Evolutionary conservation across 1,139 yeast species (phyloP), one percentile per base, ranked within the genome.

Genomic region (Magnusiomyces sp.): DNA sequence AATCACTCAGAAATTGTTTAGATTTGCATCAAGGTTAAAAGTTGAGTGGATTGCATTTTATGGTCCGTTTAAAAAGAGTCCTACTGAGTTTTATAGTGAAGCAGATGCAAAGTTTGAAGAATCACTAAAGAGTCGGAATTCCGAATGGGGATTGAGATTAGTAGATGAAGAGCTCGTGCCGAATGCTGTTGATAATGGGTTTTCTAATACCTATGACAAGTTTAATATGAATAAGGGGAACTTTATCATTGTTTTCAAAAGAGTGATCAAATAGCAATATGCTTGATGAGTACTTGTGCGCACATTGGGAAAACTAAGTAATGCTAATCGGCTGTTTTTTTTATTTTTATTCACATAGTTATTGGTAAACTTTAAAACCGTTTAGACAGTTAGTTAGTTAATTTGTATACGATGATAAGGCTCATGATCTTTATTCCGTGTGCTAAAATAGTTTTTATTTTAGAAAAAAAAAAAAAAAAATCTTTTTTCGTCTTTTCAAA

Each of bases 161-260:
- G 31, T 47, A 2, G 23, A 20, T 20, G 10, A 36, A 27, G 50
- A 47, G 14, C 32, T 47, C 20, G 16, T 42, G 16, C 50, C 50
- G 5, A 19, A 42, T 29, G 50, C 50, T 37, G 13, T 5, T 5
- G 20, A 37, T 14, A 37, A 42, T 43, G 46, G 46, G 20, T 47
- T 47, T 43, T 4, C 23, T 16, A 38, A 14, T 14, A 14, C 41
- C 14, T 19, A 14, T n/a, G 29, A 20, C 27, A 20, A 36, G 13
- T 11, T 19, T 36, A 37, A 32, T 11, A 42, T 47, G 46, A 47
- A 43, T 19, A 47, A 29, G 19, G 50, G 50, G 2, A 47, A 47
- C 20, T 37, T 27, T 5, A 17, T 27, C 20, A 14, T 14, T 5
- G 20, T 38, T 16, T 17, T 38, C 23, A 38, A 31, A 31, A 13